Evolutionary conservation across 2,329 filamentous ascomycete genomes (phyloP).

Genomic region (Nothophoma quercina): DNA sequence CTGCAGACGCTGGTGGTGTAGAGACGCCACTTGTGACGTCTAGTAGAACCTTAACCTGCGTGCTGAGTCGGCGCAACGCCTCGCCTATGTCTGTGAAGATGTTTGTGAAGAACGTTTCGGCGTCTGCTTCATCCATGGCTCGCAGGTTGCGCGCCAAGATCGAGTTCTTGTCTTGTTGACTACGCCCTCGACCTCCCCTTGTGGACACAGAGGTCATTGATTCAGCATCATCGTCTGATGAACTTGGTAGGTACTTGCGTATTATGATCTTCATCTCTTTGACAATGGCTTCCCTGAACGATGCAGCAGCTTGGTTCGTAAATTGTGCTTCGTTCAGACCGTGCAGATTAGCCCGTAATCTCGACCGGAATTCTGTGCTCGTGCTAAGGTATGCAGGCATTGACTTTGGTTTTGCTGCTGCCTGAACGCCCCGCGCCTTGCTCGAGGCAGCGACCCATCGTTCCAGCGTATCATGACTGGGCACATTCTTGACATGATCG

Average conservation of each 20-base stretch:
- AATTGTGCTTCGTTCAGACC: conserved; percentile 85
- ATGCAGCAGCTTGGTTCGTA: conserved; percentile 79
- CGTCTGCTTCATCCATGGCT: conserved; percentile 81
- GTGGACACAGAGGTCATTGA: conserved; percentile 89
- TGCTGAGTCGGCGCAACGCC: conserved; percentile 81
- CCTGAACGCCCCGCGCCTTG: conserved; percentile 72
- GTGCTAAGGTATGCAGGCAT: conserved; percentile 82
- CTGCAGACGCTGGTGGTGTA: conserved; percentile 50
- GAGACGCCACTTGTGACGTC: conserved; percentile 85
- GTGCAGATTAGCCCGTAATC: conserved; percentile 73
- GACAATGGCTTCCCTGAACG: conserved; percentile 83
- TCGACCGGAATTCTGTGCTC: conserved; percentile 72
- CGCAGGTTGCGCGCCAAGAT: conserved; percentile 88
- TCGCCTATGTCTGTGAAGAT: conserved; percentile 91
- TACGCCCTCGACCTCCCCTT: conserved; percentile 68
- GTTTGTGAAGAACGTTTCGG: conserved; percentile 80
- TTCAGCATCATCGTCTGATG: conserved; percentile 91
- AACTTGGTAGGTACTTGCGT: conserved; percentile 84
- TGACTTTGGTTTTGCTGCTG: conserved; percentile 67
- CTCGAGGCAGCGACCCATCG: conserved; percentile 83
- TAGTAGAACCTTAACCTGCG: conserved; percentile 92
- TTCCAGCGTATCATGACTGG: conserved; percentile 75
- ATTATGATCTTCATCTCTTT: conserved; percentile 89
- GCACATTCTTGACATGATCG: conserved; percentile 77
- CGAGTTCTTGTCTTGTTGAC: conserved; percentile 87